These are phyloP conservation scores for Nakaseomyces bracarensis DNA, from an alignment of 1,139 yeast genomes.

Conservation along the genomic window DNA sequence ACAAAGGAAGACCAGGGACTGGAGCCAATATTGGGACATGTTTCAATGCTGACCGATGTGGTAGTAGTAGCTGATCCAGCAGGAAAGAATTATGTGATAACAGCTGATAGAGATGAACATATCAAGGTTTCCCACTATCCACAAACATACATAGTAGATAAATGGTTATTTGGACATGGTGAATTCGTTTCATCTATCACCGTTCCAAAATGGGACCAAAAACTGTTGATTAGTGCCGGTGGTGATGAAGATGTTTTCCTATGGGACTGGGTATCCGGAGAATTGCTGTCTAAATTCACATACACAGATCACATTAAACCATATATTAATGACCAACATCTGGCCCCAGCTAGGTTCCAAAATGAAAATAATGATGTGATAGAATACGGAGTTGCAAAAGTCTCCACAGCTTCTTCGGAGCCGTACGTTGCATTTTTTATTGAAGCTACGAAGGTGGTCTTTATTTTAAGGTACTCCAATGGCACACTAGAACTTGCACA, in stretches of 20 bases:
- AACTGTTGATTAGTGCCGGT: constrained; percentile 68
- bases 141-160: constrained; percentile 63
- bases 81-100: constrained; percentile 48
- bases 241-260: constrained; percentile 73
- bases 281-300: constrained; percentile 42
- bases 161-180: constrained; percentile 80
- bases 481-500: constrained; percentile 32
- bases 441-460: constrained; percentile 49
- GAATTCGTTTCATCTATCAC: constrained; percentile 66
- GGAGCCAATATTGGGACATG: constrained; percentile 84
- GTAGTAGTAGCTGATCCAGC: constrained; percentile 37
- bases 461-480: constrained; percentile 33
- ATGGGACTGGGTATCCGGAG: constrained; percentile 68
- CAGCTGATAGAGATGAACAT: constrained; percentile 95
- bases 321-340: constrained; percentile 48
- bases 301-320: constrained; percentile 43
- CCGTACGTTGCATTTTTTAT: constrained; percentile 40
- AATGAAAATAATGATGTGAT: constrained; percentile 41
- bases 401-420: constrained; percentile 32
- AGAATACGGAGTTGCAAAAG: constrained; percentile 49
- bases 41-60: constrained; percentile 84
- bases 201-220: constrained; percentile 43
- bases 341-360: constrained; percentile 60
- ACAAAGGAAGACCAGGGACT: constrained; percentile 22
- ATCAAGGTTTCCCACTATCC: constrained; percentile 83